Percentiles rank a stretch among this genome's conserved stretches.
Conservation (phyloP, 179 eudicot genomes). For the Carnegiea gigantea region DNA sequence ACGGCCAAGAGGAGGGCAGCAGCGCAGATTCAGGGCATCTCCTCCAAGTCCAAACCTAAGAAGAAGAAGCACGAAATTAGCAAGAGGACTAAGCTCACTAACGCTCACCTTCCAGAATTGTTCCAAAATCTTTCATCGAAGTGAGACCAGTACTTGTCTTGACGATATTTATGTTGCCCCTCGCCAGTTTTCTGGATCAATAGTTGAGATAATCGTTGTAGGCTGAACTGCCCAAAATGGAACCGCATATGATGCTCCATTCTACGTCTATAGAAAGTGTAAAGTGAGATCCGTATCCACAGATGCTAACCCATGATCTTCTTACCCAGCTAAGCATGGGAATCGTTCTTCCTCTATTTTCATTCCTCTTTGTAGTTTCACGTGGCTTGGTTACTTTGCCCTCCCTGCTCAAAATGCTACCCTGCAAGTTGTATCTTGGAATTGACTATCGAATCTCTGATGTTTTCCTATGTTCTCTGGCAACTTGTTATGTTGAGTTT, state of each 20-base stretch:
- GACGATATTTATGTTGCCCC: background rate
- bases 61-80: slow-evolving; percentile 70
- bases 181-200: background rate
- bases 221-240: background rate
- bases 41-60: slow-evolving; percentile 49
- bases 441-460: background rate
- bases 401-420: background rate
- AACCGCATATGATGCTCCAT: background rate
- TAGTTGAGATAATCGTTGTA: background rate
- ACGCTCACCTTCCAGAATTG: slow-evolving; percentile 80
- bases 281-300: background rate
- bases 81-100: slow-evolving; percentile 84
- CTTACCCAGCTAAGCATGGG: background rate
- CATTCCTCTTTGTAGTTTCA: background rate
- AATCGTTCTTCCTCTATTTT: background rate
- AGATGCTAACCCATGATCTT: background rate
- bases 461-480: no score
- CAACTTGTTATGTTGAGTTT: no score
- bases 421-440: background rate
- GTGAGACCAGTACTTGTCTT: background rate
- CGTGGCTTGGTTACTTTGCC: background rate
- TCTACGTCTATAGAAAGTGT: background rate
- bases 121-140: slow-evolving; percentile 43
- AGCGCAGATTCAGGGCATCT: slow-evolving; percentile 59
- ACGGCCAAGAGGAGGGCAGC: slow-evolving; percentile 82